Evolutionary conservation across 108 stramenopile genomes (phyloP).

Genomic region (Pseudonitzschia pungens): DNA sequence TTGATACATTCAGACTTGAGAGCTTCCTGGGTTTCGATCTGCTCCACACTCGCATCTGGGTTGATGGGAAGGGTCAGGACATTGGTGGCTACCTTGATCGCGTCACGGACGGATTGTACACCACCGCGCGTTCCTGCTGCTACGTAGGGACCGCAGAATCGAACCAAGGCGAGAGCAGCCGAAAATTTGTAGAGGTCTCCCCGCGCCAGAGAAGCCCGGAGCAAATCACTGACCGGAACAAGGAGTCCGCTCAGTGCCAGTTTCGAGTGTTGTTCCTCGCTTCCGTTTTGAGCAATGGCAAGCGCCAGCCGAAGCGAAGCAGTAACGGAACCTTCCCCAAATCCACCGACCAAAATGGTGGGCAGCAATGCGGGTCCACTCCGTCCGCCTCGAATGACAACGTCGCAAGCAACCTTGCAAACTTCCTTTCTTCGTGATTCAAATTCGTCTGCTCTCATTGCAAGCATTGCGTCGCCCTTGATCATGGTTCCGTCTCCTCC

Average conservation of each 20-base stretch:
- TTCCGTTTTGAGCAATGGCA: slow-evolving; percentile 69
- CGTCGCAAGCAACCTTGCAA: slow-evolving; percentile 59
- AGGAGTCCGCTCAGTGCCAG: slow-evolving; percentile 65
- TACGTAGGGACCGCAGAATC: slow-evolving; percentile 69
- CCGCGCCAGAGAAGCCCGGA: slow-evolving; percentile 49
- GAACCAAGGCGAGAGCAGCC: slow-evolving; percentile 58
- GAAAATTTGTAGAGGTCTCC: slow-evolving; percentile 67
- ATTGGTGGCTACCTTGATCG: slow-evolving; percentile 63
- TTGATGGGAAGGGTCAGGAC: slow-evolving; percentile 50
- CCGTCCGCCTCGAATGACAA: slow-evolving; percentile 42
- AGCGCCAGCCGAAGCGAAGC: slow-evolving; percentile 62
- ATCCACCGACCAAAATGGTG: slow-evolving; percentile 70
- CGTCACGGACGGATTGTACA: slow-evolving; percentile 52
- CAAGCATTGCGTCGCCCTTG: slow-evolving; percentile 33
- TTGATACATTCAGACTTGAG: slow-evolving; percentile 70
- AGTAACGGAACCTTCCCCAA: slow-evolving; percentile 58
- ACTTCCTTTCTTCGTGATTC: slow-evolving; percentile 52
- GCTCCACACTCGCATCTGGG: slow-evolving; percentile 39
- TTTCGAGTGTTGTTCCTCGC: slow-evolving; percentile 59
- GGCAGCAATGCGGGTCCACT: slow-evolving; percentile 56
- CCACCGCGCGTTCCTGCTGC: slow-evolving; percentile 49
- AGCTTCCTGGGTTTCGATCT: slow-evolving; percentile 43
- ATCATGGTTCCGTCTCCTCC: slow-evolving; percentile 36
- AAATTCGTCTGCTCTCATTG: slow-evolving; percentile 47
- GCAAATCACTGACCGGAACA: slow-evolving; percentile 70